phyloP scores from a whole-genome alignment of 345 rosid genomes.

The Populus nigra region DNA sequence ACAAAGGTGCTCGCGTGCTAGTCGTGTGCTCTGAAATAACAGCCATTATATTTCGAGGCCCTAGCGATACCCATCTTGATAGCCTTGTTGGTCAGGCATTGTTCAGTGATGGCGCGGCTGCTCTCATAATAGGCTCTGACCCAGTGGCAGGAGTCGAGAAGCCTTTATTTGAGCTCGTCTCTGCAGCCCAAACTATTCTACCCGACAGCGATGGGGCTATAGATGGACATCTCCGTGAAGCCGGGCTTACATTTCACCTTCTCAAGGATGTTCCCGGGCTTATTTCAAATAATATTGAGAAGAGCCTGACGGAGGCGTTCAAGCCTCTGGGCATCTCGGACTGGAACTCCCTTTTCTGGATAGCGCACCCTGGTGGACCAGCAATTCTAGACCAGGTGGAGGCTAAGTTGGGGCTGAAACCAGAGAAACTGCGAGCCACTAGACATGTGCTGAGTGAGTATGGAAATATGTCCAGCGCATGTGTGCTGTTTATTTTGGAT shows the following conservation, averaged over 20 bases:
- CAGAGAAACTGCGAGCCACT: slow-evolving; percentile 55
- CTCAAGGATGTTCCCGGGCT: slow-evolving; percentile 61
- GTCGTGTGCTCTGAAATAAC: slow-evolving; percentile 79
- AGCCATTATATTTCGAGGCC: slow-evolving; percentile 77
- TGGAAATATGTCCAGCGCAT: slow-evolving; percentile 86
- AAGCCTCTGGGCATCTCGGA: slow-evolving; percentile 63
- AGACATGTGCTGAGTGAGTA: slow-evolving; percentile 63
- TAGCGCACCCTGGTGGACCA: slow-evolving; percentile 80
- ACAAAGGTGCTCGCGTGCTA: slow-evolving; percentile 69
- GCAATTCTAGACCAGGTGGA: slow-evolving; percentile 65
- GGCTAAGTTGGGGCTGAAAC: slow-evolving; percentile 46
- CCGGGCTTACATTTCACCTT: slow-evolving; percentile 64
- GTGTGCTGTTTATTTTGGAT: slow-evolving; percentile 67
- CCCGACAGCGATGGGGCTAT: slow-evolving; percentile 74
- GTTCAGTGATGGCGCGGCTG: slow-evolving; percentile 73
- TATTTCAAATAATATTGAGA: slow-evolving; percentile 68
- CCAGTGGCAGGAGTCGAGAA: slow-evolving; percentile 47
- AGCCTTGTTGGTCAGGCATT: slow-evolving; percentile 72
- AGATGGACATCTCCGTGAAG: slow-evolving; percentile 69
- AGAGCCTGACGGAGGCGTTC: slow-evolving; percentile 63
- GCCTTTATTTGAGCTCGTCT: slow-evolving; percentile 59
- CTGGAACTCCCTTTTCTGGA: slow-evolving; percentile 81
- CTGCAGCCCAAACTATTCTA: slow-evolving; percentile 65
- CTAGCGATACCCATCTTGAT: slow-evolving; percentile 61
- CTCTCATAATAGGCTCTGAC: slow-evolving; percentile 62